Evolutionary conservation across 2,329 filamentous ascomycete species (phyloP), one percentile per base, ranked within the genome.

Genomic region (Domatiomyces globalis): DNA sequence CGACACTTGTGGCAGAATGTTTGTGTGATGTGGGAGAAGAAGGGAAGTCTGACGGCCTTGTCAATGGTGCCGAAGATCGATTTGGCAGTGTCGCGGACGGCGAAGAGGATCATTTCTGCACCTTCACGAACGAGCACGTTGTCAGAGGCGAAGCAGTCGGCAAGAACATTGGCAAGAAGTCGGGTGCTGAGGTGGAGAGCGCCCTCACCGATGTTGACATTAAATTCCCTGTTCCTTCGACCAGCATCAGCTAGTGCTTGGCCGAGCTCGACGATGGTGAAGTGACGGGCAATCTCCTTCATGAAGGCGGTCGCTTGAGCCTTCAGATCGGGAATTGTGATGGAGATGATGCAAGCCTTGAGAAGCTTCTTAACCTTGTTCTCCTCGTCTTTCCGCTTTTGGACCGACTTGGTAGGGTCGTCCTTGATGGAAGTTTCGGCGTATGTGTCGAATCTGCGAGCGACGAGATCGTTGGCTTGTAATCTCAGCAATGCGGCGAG

Each of bases 1-100:
- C 95, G 89, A 66, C 92, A 98, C 58, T 87, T 88, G 65, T 98
- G 92, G 60, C 87, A 92, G 65, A 96, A 95, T 0, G 82, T 83
- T 54, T 81, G 84, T 42, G 84, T 83, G 5, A 98, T 74, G 61
- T 90, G 83, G 53, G 76, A 77, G 69, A 98, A 98, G 67, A 98
- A 87, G 0, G 84, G 80, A 7, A 98, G 75, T 51, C 81, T 81
- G 33, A 85, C 80, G 29, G 89, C 81, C 49, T 84, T 78, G 19
- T 76, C 77, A 42, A 82, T 73, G 0, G 79, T 80, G 2, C 89
- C 89, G 58, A 96, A 87, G 33, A 98, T 87, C 6, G 80, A 81
- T 19, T 75, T 74, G 1, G 87, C 81, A 12, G 87, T 79, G 56
- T 86, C 81, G 62, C 88, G 84, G 53, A 95, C 81, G 45, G 84